These are phyloP conservation scores for Stenogyne calaminthoides DNA, from an alignment of 305 asterid species.

Conservation along the genomic window DNA sequence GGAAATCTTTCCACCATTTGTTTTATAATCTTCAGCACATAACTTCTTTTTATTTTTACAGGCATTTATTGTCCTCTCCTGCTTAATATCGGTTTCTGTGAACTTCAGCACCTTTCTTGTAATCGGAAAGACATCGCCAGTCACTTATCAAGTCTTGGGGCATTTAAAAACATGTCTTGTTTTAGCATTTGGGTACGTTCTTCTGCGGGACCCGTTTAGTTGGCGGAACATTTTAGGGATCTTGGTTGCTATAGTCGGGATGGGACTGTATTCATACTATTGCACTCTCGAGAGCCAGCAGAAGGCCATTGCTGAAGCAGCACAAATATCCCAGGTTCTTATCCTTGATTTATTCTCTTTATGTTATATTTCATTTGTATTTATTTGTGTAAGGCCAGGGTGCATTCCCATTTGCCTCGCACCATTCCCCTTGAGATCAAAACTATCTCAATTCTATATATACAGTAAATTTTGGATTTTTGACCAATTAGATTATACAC, in stretches of 20 bases:
- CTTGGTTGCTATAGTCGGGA: slow-evolving; percentile 68
- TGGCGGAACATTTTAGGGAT: slow-evolving; percentile 81
- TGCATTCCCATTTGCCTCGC: background rate
- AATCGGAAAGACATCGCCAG: slow-evolving; percentile 85
- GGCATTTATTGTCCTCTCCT: slow-evolving; percentile 77
- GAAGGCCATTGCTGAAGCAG: slow-evolving; percentile 66
- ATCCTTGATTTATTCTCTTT: slow-evolving; percentile 1
- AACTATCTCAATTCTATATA: background rate
- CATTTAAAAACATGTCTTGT: slow-evolving; percentile 83
- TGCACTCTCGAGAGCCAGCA: slow-evolving; percentile 65
- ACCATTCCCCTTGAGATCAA: background rate
- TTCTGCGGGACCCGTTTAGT: slow-evolving; percentile 73
- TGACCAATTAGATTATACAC: background rate
- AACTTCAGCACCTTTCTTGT: slow-evolving; percentile 89
- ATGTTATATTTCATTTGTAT: background rate
- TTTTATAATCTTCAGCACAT: slow-evolving; percentile 22
- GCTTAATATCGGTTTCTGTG: slow-evolving; percentile 78
- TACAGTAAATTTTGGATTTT: background rate
- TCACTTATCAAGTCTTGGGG: slow-evolving; percentile 84
- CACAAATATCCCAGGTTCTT: slow-evolving; percentile 70
- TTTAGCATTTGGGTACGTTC: slow-evolving; percentile 68
- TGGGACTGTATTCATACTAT: slow-evolving; percentile 68
- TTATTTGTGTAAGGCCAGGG: background rate
- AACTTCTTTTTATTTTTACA: slow-evolving; percentile 36
- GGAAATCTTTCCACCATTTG: slow-evolving; percentile 22